Evolutionary conservation across 305 asterid species (phyloP).

Genomic region (Salvia sclarea): DNA sequence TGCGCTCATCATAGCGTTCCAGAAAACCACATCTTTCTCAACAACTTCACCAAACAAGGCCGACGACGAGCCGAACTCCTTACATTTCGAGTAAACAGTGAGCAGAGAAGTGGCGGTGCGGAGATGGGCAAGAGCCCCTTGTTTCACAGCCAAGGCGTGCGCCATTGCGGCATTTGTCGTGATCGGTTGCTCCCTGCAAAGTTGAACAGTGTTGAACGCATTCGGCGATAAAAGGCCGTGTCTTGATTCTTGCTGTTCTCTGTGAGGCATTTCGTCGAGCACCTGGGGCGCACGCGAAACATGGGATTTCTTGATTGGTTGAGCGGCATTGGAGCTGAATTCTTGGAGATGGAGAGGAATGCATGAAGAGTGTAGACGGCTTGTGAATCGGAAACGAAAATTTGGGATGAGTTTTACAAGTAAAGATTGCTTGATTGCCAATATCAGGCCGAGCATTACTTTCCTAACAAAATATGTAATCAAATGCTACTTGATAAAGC

Average conservation of each 20-base stretch:
- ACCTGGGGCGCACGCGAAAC: conserved; percentile 34
- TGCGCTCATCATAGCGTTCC: conserved; percentile 73
- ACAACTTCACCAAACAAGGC: conserved; percentile 48
- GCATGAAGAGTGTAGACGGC: conserved; percentile 9
- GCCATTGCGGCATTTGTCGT: conserved; percentile 35
- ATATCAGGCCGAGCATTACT: conserved; percentile 10
- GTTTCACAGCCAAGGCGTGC: conserved; percentile 55
- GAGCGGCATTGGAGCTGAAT: conserved; percentile 9
- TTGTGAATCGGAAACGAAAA: conserved; percentile 17
- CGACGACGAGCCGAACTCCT: conserved; percentile 42
- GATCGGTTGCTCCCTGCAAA: conserved; percentile 33
- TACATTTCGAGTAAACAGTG: conserved; percentile 52
- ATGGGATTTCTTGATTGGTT: conserved; percentile 7
- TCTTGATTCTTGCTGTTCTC: conserved; percentile 27
- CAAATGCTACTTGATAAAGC: no score
- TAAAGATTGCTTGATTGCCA: conserved; percentile 32
- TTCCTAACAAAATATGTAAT: neutral
- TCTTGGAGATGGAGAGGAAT: conserved; percentile 32
- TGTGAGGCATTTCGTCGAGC: conserved; percentile 45
- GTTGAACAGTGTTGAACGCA: conserved; percentile 40
- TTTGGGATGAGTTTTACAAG: conserved; percentile 33
- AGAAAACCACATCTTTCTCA: conserved; percentile 53
- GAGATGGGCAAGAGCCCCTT: conserved; percentile 49
- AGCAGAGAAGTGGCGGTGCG: conserved; percentile 50
- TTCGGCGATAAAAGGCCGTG: conserved; percentile 30